phyloP scores from a whole-genome alignment of 495 filamentous ascomycete genomes.

The Aspergillus olivimuriae region DNA sequence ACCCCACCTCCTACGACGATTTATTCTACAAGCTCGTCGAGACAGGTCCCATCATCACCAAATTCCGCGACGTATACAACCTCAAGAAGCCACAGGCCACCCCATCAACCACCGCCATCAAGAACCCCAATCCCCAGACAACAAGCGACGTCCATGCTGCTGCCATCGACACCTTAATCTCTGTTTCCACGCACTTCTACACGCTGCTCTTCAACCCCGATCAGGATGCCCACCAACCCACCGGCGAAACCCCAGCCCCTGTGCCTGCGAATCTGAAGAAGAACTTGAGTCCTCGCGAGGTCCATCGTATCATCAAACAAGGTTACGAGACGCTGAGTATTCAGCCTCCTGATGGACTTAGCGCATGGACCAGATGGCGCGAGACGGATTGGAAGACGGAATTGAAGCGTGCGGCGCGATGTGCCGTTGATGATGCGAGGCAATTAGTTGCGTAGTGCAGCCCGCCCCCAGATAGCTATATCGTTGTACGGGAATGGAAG shows the following conservation, averaged over 20 bases:
- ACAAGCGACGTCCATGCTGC: slow-evolving; percentile 26
- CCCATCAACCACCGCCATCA: slow-evolving; percentile 4
- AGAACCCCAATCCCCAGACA: slow-evolving; percentile 7
- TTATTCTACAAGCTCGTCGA: slow-evolving; percentile 98
- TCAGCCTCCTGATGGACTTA: slow-evolving; percentile 74
- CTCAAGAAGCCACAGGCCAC: slow-evolving; percentile 17
- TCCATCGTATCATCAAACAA: slow-evolving; percentile 86
- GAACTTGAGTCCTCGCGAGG: slow-evolving; percentile 73
- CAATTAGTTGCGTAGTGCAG: slow-evolving; percentile 31
- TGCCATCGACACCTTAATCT: slow-evolving; percentile 77
- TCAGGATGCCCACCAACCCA: slow-evolving; percentile 29
- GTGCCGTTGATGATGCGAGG: slow-evolving; percentile 53
- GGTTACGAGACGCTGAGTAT: slow-evolving; percentile 92
- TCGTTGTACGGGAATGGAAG: too few species aligned
- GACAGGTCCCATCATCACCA: slow-evolving; percentile 72
- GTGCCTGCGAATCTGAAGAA: slow-evolving; percentile 41
- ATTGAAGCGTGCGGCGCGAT: slow-evolving; percentile 78
- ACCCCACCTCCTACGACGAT: too few species aligned
- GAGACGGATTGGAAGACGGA: slow-evolving; percentile 62
- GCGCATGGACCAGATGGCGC: slow-evolving; percentile 65
- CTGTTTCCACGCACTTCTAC: slow-evolving; percentile 82
- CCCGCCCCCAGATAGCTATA: too few species aligned
- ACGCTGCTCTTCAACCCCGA: slow-evolving; percentile 65
- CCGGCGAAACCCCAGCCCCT: slow-evolving; percentile 18
- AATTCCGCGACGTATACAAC: slow-evolving; percentile 72